Evolutionary conservation across 495 filamentous ascomycete species (phyloP).

Genomic region (Trichoderma reesei): DNA sequence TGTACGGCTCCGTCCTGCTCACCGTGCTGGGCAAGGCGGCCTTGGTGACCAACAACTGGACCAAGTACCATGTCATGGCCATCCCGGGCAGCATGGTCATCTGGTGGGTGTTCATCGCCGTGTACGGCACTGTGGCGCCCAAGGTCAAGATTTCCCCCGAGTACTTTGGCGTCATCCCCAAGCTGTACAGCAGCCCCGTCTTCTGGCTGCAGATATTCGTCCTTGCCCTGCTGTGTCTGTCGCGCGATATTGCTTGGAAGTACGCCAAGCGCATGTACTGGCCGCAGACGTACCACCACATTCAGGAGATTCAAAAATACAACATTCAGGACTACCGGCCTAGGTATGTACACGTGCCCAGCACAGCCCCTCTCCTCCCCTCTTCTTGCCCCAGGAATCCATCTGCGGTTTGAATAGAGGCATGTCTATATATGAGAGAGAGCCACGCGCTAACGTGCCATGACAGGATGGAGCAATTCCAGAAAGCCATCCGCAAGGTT

Average conservation of each 20-base stretch:
- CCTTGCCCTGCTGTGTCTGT: constrained; percentile 73
- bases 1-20: constrained; percentile 83
- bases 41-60: constrained; percentile 95
- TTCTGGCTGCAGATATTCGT: constrained; percentile 86
- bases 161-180: constrained; percentile 72
- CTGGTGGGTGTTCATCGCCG: constrained; percentile 83
- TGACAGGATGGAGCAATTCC: constrained; percentile 96
- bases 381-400: not conserved
- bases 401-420: not conserved
- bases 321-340: constrained; percentile 99
- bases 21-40: constrained; percentile 95
- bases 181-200: constrained; percentile 67
- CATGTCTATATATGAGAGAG: not conserved
- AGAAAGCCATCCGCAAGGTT: constrained; percentile 98
- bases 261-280: constrained; percentile 93
- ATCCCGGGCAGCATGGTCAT: constrained; percentile 90
- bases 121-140: constrained; percentile 85
- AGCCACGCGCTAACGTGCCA: constrained; percentile 12
- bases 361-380: not conserved
- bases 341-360: constrained; percentile 40
- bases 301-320: constrained; percentile 99
- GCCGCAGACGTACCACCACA: constrained; percentile 93
- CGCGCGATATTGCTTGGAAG: constrained; percentile 77
- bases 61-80: constrained; percentile 91
- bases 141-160: constrained; percentile 74